Conservation (phyloP, 768 basidiomycete genomes). For the Gautieria morchelliformis region DNA sequence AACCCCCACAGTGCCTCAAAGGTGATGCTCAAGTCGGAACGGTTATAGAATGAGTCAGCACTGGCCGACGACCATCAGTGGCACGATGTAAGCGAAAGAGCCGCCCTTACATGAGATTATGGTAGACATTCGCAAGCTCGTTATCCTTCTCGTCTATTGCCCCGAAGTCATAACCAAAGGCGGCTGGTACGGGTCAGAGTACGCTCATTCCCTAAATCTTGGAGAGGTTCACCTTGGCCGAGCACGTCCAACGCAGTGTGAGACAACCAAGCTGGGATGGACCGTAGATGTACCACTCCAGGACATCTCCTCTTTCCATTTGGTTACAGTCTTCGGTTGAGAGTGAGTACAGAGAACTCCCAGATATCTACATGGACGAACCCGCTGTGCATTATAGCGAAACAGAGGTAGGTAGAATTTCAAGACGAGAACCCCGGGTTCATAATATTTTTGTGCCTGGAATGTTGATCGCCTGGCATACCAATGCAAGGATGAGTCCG, state of each 20-base stretch:
- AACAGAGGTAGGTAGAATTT: too few relatives aligned
- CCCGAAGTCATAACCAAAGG: constrained; percentile 46
- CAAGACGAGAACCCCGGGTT: too few relatives aligned
- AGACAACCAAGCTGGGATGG: constrained; percentile 37
- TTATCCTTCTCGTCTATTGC: constrained; percentile 38
- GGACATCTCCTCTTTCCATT: constrained; percentile 42
- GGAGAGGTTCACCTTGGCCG: not conserved
- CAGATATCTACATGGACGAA: not conserved
- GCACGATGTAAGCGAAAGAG: not conserved
- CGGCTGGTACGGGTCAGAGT: constrained; percentile 11
- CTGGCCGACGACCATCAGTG: not conserved
- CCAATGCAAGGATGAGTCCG: too few relatives aligned
- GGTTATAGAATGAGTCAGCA: not conserved
- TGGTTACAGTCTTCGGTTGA: constrained; percentile 30
- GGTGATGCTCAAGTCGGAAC: not conserved
- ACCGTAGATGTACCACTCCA: constrained; percentile 23
- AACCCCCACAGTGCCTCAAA: constrained; percentile 2
- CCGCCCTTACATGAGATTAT: constrained; percentile 24
- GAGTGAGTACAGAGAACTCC: not conserved
- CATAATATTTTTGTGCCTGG: too few relatives aligned
- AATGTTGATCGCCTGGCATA: too few relatives aligned
- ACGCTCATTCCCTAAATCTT: not conserved
- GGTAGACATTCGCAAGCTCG: constrained; percentile 45
- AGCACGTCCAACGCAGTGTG: constrained; percentile 18
- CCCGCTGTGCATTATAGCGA: not conserved